Conservation (phyloP, 345 rosid genomes). For the Melaleuca quinquenervia region DNA sequence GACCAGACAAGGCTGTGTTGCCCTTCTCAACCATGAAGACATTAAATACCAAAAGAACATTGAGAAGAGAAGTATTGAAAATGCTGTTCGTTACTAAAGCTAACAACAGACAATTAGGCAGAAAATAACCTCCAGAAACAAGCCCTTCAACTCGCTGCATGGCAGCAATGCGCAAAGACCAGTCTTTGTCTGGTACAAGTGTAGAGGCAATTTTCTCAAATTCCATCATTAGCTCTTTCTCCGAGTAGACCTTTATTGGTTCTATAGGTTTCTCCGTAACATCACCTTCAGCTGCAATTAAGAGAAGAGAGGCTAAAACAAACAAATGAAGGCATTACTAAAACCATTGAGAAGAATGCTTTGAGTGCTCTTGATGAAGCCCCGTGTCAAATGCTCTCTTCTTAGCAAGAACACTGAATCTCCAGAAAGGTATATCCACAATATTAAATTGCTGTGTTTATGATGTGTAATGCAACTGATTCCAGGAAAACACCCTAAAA, state of each 20-base stretch:
- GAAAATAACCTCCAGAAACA: conserved; percentile 70
- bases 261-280: conserved; percentile 70
- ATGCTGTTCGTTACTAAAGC: neutral
- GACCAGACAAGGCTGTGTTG: neutral
- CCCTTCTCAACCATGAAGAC: neutral
- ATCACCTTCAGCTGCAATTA: conserved; percentile 61
- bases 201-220: conserved; percentile 80
- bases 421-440: neutral
- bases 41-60: neutral
- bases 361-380: neutral
- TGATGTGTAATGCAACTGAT: neutral
- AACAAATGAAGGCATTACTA: neutral
- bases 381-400: neutral
- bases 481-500: neutral
- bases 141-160: conserved; percentile 98
- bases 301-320: conserved; percentile 1
- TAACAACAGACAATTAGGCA: neutral
- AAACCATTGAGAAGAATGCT: neutral
- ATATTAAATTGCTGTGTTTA: neutral
- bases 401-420: neutral
- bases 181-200: conserved; percentile 96
- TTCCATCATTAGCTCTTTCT: conserved; percentile 88
- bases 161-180: conserved; percentile 96
- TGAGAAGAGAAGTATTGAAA: neutral
- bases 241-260: conserved; percentile 83